Evolutionary conservation across 1,284 basidiomycete genomes (phyloP).

Genomic region (Cryptococcus sp.): DNA sequence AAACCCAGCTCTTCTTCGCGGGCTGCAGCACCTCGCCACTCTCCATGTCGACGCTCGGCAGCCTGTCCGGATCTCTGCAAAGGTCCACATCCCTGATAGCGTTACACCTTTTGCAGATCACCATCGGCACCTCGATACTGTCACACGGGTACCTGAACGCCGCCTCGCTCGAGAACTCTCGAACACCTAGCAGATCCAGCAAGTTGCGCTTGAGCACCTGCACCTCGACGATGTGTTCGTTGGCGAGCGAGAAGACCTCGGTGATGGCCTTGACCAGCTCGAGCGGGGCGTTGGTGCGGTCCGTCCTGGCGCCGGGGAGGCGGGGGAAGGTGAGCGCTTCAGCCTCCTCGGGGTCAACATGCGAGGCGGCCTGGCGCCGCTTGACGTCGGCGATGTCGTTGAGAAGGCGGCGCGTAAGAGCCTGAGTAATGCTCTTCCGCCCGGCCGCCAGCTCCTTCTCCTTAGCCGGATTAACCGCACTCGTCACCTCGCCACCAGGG

Average conservation of each 20-base stretch:
- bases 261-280: conserved; percentile 89
- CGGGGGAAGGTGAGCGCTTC: conserved; percentile 73
- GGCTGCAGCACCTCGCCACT: conserved; percentile 45
- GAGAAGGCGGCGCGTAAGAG: conserved; percentile 78
- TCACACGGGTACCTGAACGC: conserved; percentile 90
- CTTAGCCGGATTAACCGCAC: conserved; percentile 64
- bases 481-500: conserved; percentile 29
- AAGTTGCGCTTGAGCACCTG: conserved; percentile 84
- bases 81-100: conserved; percentile 87
- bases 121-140: conserved; percentile 77
- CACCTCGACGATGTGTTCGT: conserved; percentile 77
- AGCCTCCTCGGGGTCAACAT: conserved; percentile 56
- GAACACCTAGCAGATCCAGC: conserved; percentile 80
- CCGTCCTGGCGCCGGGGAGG: conserved; percentile 79
- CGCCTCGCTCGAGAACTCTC: conserved; percentile 82
- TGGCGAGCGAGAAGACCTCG: conserved; percentile 73
- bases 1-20: conserved; percentile 49
- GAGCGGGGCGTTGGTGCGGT: conserved; percentile 68
- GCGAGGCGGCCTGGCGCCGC: conserved; percentile 62
- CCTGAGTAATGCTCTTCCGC: conserved; percentile 71
- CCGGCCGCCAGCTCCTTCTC: conserved; percentile 66
- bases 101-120: conserved; percentile 89
- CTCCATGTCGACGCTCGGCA: conserved; percentile 54
- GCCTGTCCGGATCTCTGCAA: conserved; percentile 84
- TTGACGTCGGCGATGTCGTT: conserved; percentile 67